These are phyloP conservation scores for Aspergillus pseudotamarii DNA, from an alignment of 2,329 filamentous ascomycete species.

Conservation along the genomic window DNA sequence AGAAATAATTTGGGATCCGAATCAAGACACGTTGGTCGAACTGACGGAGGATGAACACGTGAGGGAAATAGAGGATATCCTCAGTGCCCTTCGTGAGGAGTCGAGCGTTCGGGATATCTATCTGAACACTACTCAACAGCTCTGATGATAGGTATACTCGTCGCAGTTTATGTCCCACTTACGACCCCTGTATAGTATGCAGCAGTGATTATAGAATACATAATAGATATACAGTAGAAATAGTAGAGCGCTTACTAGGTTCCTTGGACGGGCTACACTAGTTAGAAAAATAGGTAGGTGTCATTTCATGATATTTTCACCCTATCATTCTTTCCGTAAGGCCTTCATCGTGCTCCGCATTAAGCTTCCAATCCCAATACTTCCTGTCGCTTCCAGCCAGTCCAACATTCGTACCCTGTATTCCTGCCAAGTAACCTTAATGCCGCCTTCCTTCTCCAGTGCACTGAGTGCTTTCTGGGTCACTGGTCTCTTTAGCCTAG, in stretches of 20 bases:
- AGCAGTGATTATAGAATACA: not conserved
- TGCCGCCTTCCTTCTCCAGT: slow-evolving; percentile 67
- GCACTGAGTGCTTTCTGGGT: slow-evolving; percentile 66
- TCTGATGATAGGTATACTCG: slow-evolving; percentile 18
- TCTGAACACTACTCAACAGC: slow-evolving; percentile 58
- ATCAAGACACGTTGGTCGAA: slow-evolving; percentile 73
- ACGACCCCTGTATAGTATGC: not conserved
- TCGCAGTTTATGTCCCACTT: slow-evolving; percentile 1
- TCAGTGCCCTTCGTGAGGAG: slow-evolving; percentile 61
- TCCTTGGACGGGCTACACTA: not conserved
- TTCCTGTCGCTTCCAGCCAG: slow-evolving; percentile 65
- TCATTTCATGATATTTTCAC: not conserved
- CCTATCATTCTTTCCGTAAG: slow-evolving; percentile 55
- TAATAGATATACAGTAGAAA: not conserved
- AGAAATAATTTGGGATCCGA: slow-evolving; percentile 84
- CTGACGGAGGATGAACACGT: slow-evolving; percentile 61
- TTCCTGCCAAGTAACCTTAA: slow-evolving; percentile 70
- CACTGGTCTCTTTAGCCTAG: slow-evolving; percentile 56
- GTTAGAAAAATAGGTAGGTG: not conserved
- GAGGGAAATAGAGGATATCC: slow-evolving; percentile 61
- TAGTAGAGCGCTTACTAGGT: not conserved
- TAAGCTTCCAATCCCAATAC: slow-evolving; percentile 68
- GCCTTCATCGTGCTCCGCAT: slow-evolving; percentile 83
- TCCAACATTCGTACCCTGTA: slow-evolving; percentile 74
- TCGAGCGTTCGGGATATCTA: slow-evolving; percentile 78